Conservation (phyloP, 2,329 filamentous ascomycete species). For the Didymella segeticola region DNA sequence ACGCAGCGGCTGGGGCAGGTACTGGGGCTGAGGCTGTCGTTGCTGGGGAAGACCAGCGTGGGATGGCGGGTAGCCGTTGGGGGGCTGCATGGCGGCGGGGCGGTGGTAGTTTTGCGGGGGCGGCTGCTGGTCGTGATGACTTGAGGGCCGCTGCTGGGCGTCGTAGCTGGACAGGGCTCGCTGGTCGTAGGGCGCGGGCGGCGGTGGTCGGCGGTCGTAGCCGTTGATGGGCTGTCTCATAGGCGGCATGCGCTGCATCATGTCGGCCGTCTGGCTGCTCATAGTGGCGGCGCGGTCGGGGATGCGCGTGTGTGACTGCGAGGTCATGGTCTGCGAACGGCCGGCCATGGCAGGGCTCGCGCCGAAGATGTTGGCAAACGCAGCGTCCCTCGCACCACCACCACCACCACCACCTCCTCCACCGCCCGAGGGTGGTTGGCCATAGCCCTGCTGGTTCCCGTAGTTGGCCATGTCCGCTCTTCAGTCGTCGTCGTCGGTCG, state of each 20-base stretch:
- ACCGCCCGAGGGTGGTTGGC: constrained; percentile 58
- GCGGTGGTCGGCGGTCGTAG: constrained; percentile 48
- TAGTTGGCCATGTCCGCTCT: constrained; percentile 66
- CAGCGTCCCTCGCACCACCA: constrained; percentile 92
- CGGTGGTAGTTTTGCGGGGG: constrained; percentile 38
- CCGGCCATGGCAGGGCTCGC: constrained; percentile 76
- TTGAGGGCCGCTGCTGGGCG: constrained; percentile 39
- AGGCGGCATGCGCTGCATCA: constrained; percentile 70
- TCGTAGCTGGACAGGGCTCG: constrained; percentile 33
- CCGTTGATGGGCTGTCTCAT: constrained; percentile 59
- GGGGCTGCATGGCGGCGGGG: constrained; percentile 31
- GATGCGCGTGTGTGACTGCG: constrained; percentile 68
- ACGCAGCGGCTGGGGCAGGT: constrained; percentile 66
- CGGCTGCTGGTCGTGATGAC: constrained; percentile 34
- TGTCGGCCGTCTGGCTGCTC: constrained; percentile 54
- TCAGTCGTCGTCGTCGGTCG: constrained; percentile 29
- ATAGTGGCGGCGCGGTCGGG: constrained; percentile 78
- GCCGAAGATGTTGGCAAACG: constrained; percentile 96
- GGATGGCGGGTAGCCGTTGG: constrained; percentile 50
- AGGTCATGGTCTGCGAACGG: constrained; percentile 94
- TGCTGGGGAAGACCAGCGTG: constrained; percentile 45
- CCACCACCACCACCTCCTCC: no score
- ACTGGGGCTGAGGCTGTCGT: constrained; percentile 60
- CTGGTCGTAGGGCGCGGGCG: constrained; percentile 36
- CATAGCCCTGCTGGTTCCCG: constrained; percentile 66